Evolutionary conservation across 768 basidiomycete species (phyloP).

Genomic region (Nidularia sp.): DNA sequence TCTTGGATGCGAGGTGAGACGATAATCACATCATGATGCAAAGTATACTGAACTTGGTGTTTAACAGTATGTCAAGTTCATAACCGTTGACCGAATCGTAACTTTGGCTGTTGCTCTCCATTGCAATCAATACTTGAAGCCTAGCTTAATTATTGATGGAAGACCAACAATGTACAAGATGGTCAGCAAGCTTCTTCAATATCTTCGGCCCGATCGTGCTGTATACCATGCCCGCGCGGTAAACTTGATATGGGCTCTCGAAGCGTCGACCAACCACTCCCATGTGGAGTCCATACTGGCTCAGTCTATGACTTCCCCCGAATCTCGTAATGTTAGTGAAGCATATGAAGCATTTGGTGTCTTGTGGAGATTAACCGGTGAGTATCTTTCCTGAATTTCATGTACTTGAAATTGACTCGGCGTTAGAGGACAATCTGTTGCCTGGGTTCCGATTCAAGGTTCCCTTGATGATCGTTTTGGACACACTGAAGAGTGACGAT

Average conservation of each 20-base stretch:
- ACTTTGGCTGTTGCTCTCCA: constrained; percentile 54
- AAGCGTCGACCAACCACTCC: constrained; percentile 46
- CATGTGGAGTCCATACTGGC: constrained; percentile 81
- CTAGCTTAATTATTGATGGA: constrained; percentile 51
- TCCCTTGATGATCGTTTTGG: constrained; percentile 85
- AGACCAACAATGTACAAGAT: constrained; percentile 54
- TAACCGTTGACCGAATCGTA: constrained; percentile 60
- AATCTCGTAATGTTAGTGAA: constrained; percentile 41
- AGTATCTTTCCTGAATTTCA: constrained; percentile 9
- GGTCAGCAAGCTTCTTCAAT: constrained; percentile 66
- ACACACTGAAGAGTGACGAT: constrained; percentile 74
- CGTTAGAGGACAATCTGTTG: constrained; percentile 69
- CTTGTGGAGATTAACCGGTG: constrained; percentile 87
- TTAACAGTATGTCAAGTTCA: constrained; percentile 58
- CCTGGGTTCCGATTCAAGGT: constrained; percentile 83
- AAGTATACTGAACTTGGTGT: neutral
- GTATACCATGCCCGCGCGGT: constrained; percentile 82
- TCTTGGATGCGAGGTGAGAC: constrained; percentile 50
- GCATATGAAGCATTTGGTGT: constrained; percentile 88
- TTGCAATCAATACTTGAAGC: constrained; percentile 42
- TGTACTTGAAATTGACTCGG: neutral
- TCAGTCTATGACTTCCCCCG: constrained; percentile 58
- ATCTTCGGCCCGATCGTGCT: constrained; percentile 61
- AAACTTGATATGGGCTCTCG: constrained; percentile 77
- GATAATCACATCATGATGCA: constrained; percentile 6